These are phyloP conservation scores for Carex pumila DNA, from an alignment of 176 grass and related monocot genomes.

Conservation along the genomic window DNA sequence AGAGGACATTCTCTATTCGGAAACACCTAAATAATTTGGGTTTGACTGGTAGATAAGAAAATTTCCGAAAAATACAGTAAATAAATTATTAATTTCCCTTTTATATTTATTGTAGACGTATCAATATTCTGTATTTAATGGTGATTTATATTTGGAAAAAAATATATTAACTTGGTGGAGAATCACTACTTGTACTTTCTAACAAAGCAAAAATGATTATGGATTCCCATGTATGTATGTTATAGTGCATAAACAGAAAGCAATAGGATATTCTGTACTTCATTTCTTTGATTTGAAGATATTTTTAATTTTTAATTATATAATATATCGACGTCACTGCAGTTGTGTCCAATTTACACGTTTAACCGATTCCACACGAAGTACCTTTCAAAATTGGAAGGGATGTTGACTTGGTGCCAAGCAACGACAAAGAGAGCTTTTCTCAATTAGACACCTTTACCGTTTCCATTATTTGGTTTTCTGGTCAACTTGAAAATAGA, in stretches of 20 bases:
- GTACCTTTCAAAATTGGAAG: not conserved
- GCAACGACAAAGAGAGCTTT: not conserved
- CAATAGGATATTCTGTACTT: not conserved
- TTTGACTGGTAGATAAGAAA: not conserved
- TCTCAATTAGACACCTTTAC: not conserved
- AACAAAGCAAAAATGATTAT: not conserved
- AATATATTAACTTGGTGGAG: not conserved
- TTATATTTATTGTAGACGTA: not conserved
- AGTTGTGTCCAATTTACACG: not conserved
- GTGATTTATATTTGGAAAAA: not conserved
- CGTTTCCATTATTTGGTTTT: not conserved
- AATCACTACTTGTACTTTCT: not conserved
- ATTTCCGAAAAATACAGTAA: not conserved
- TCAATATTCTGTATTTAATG: not conserved
- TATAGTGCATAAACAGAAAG: not conserved
- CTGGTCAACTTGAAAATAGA: not conserved
- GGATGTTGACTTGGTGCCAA: not conserved
- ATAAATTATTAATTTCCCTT: not conserved
- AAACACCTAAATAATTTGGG: not conserved
- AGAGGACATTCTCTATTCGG: not conserved
- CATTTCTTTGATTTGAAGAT: not conserved
- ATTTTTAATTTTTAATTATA: not conserved
- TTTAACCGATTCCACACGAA: not conserved
- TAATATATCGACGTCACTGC: not conserved
- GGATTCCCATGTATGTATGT: not conserved